A percentile compares a stretch with the other conserved stretches of the same genome.
These are phyloP conservation scores for Blastocladiella emersonii DNA, from an alignment of 371 early-diverging fungal species.

Conservation along the genomic window DNA sequence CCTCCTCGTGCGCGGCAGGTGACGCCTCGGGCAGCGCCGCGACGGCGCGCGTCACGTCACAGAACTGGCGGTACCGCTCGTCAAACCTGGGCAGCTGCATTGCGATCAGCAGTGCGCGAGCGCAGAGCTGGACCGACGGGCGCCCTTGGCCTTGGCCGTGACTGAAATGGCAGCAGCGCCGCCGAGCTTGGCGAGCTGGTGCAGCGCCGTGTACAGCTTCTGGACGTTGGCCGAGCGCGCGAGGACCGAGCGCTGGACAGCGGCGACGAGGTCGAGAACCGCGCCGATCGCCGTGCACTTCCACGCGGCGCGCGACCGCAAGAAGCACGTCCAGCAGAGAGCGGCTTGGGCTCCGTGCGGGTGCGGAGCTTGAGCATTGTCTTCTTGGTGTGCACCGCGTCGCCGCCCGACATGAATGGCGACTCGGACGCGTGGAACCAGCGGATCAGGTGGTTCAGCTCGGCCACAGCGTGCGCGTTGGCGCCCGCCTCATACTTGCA, in stretches of 20 bases:
- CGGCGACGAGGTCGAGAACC: slow-evolving; percentile 59
- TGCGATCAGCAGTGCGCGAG: slow-evolving; percentile 82
- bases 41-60: slow-evolving; percentile 67
- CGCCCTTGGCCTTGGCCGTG: slow-evolving; percentile 27
- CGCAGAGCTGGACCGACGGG: slow-evolving; percentile 37
- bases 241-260: slow-evolving; percentile 17
- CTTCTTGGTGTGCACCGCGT: slow-evolving; percentile 42
- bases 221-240: slow-evolving; percentile 47
- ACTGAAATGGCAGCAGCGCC: slow-evolving; percentile 58
- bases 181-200: slow-evolving; percentile 64
- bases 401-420: slow-evolving; percentile 43
- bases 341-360: slow-evolving; percentile 45
- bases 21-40: too few species aligned
- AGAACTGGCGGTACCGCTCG: slow-evolving; percentile 74
- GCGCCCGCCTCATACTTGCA: slow-evolving; percentile 61
- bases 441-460: slow-evolving; percentile 60
- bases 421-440: slow-evolving; percentile 73
- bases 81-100: slow-evolving; percentile 84
- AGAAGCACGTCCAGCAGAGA: slow-evolving; percentile 63
- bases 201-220: slow-evolving; percentile 22
- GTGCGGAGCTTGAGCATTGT: not conserved
- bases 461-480: slow-evolving; percentile 52
- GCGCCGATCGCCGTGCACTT: slow-evolving; percentile 64
- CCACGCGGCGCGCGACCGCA: slow-evolving; percentile 64
- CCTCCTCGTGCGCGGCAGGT: slow-evolving; percentile 25